Base-by-base conservation (phyloP, 2,329 filamentous ascomycete species). In the Alternaria dauci region DNA sequence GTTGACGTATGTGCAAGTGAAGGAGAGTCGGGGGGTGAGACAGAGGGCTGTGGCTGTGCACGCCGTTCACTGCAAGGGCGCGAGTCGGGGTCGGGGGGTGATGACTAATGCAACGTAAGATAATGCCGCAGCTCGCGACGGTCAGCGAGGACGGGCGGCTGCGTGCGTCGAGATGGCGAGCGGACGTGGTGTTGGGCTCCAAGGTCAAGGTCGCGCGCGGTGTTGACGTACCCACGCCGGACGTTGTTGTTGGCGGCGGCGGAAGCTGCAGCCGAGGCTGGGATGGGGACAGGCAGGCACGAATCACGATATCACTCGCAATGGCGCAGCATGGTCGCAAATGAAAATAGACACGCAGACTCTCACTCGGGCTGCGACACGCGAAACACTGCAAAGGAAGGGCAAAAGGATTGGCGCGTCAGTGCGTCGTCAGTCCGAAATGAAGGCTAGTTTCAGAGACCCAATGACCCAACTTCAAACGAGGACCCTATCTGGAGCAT, bases 31-130 rank as follows among this genome's bases (percentile, higher is more conserved):
- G 36, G 58, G 34, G 59, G 62, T 65, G 64, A 53, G 64, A 53
- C 58, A 46, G 42, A 30, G 50, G 43, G 56, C 42, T 55, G 68
- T 72, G 72, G 72, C 73, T 67, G 72, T 74, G 73, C 68, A 47
- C 44, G 9, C n/a, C 14, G 42, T 34, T 14, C 20, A 23, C 52
- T 48, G 50, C 57, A 44, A 20, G 51, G 50, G 58, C 65, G 63
- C 57, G 61, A 54, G 60, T 54, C 39, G 61, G 30, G 39, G 54
- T 48, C 51, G 16, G 12, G 44, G 38, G 47, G 58, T 6, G 41
- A 23, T 48, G 55, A 44, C 56, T 48, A 59, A 55, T 32, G 44
- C 20, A 34, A 26, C 25, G 51, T 18, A 30, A 16, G 28, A 43
- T 25, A 43, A 42, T 36, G 51, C 26, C 51, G 51, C 51, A 47